phyloP scores from a whole-genome alignment of 495 filamentous ascomycete genomes.

The Chlorociboria aeruginascens region DNA sequence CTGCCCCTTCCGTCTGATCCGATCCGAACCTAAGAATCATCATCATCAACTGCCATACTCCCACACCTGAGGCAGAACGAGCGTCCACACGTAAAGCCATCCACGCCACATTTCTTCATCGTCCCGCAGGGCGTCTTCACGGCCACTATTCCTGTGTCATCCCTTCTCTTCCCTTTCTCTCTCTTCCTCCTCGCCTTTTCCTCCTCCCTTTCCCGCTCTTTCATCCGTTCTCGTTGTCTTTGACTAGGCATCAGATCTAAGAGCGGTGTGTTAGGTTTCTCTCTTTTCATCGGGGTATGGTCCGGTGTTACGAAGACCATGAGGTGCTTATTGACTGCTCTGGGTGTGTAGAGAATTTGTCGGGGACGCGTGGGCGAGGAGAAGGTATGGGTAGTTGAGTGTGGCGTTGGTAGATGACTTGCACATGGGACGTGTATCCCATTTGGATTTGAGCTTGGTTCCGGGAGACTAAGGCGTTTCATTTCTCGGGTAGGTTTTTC shows the following conservation, averaged over 20 bases:
- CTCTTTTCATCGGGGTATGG: not conserved
- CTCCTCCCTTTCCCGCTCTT: not conserved
- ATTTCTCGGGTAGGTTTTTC: not conserved
- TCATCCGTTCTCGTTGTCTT: not conserved
- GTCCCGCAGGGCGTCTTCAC: conserved; percentile 31
- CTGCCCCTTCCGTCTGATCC: no score
- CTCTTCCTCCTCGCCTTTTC: not conserved
- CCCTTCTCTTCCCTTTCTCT: not conserved
- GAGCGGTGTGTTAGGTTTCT: not conserved
- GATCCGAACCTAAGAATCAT: no score
- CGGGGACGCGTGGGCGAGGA: no score
- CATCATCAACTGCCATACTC: no score
- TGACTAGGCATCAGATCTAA: not conserved
- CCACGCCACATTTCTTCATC: conserved; percentile 32
- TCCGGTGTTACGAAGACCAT: not conserved
- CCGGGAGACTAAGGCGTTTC: not conserved
- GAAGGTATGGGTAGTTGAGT: no score
- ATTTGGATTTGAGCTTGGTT: not conserved
- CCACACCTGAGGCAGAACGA: conserved; percentile 37
- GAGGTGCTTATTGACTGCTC: no score
- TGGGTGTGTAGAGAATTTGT: no score
- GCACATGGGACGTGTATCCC: not conserved
- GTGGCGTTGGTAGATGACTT: not conserved
- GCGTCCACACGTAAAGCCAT: conserved; percentile 31
- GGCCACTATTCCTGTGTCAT: conserved; percentile 12